Evolutionary conservation across 163 green algal genomes (phyloP).

Genomic region (Prototheca wickerhamii): DNA sequence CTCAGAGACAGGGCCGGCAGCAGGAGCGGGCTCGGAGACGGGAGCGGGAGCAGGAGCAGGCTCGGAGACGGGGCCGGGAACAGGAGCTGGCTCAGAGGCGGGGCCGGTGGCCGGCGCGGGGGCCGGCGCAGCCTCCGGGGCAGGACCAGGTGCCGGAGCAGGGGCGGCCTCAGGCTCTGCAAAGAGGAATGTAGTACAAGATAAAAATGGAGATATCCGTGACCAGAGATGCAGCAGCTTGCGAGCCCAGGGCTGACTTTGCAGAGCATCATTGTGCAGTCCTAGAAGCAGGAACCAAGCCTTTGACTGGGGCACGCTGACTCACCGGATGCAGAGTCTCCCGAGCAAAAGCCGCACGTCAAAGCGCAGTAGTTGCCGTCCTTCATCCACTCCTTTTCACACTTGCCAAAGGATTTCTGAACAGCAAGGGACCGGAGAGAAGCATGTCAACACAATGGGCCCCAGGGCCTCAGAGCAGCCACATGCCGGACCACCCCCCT

Average conservation of each 20-base stretch:
- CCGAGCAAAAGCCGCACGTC: slow-evolving; percentile 2
- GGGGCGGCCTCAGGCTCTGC: not conserved
- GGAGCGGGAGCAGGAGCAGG: slow-evolving; percentile 4
- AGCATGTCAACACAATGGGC: not conserved
- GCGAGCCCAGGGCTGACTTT: no score
- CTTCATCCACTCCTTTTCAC: slow-evolving; percentile 7
- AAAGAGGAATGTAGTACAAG: not conserved
- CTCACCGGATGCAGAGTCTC: not conserved
- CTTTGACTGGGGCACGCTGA: not conserved
- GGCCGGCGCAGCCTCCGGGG: not conserved
- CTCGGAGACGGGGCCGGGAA: not conserved
- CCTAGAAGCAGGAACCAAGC: not conserved
- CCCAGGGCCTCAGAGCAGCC: no score
- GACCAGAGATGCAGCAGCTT: no score
- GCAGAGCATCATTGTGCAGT: no score
- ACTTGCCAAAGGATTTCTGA: slow-evolving; percentile 12
- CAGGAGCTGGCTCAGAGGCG: not conserved
- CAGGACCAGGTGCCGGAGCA: not conserved
- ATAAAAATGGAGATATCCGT: no score
- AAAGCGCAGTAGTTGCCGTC: slow-evolving; percentile 4
- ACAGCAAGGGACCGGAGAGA: not conserved
- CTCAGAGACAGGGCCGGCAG: not conserved
- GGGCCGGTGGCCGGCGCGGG: not conserved
- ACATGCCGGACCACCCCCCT: not conserved
- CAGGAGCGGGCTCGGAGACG: not conserved